These are phyloP conservation scores for Alternaria hordeiaustralica DNA, from an alignment of 2,329 filamentous ascomycete species.

Conservation along the genomic window DNA sequence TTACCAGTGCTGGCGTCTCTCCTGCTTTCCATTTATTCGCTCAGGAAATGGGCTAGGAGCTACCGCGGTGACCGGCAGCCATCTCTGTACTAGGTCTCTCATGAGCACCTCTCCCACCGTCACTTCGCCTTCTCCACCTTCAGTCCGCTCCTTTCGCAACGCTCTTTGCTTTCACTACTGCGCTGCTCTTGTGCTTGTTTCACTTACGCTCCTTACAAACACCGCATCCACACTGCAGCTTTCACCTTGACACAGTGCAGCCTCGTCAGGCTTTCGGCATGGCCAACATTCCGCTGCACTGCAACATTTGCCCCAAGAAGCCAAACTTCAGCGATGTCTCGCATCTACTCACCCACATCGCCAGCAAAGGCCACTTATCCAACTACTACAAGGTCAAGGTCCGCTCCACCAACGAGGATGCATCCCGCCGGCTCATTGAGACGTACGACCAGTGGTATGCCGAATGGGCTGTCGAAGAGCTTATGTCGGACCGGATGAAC, in stretches of 20 bases:
- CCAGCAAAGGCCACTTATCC: slow-evolving; percentile 90
- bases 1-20: slow-evolving; percentile 14
- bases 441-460: slow-evolving; percentile 82
- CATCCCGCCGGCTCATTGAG: slow-evolving; percentile 67
- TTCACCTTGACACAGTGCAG: slow-evolving; percentile 2
- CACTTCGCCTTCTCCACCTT: slow-evolving; percentile 42
- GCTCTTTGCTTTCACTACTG: slow-evolving; percentile 29
- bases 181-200: slow-evolving; percentile 30
- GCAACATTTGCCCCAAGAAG: slow-evolving; percentile 80
- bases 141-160: slow-evolving; percentile 48
- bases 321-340: slow-evolving; percentile 88
- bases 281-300: slow-evolving; percentile 70
- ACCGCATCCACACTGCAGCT: slow-evolving; percentile 6
- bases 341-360: slow-evolving; percentile 88
- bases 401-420: slow-evolving; percentile 69
- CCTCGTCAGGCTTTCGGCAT: slow-evolving; percentile 43
- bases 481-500: slow-evolving; percentile 79
- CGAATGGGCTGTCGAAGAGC: slow-evolving; percentile 70
- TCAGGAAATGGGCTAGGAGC: slow-evolving; percentile 28
- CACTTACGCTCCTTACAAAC: slow-evolving; percentile 36
- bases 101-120: slow-evolving; percentile 29
- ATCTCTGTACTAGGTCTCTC: slow-evolving; percentile 28
- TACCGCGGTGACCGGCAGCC: slow-evolving; percentile 33
- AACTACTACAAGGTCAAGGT: slow-evolving; percentile 83
- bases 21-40: slow-evolving; percentile 18